Base-by-base conservation (phyloP, 768 basidiomycete species). In the Piloderma croceum region DNA sequence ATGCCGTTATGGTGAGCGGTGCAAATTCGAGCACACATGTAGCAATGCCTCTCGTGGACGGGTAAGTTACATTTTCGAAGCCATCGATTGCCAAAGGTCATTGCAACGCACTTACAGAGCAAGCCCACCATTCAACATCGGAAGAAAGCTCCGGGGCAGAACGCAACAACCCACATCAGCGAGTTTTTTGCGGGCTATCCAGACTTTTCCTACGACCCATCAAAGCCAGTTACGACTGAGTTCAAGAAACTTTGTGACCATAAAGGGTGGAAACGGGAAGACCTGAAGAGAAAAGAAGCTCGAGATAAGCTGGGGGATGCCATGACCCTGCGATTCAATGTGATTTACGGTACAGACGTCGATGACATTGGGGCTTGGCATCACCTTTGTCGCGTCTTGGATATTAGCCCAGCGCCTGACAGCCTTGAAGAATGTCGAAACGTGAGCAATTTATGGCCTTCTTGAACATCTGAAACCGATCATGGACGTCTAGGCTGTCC, bases 291-390 rank as follows among this genome's bases (percentile, higher is more conserved):
- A 18, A 18, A 44, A 9, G 27, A 29, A 15, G 27, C 27, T 15
- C 15, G 15, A 9, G 27, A 29, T 15, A 15, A 15, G 9, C 15
- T 29, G 27, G 15, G 15, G 15, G 27, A 49, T 4, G 56, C 58
- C 0, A 44, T 60, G 31, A 48, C 55, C 2, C 34, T 53, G 24
- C 36, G 58, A 24, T 58, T 60, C 37, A 58, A 60, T 34, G 36
- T 37, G 9, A 15, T 51, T 23, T 58, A 46, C 11, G 61, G 58
- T 7, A 46, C 48, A 2, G 41, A 42, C 2, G 46, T 19, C 1
- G 39, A 31, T 6, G 36, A 53, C 32, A 7, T 56, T 1, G 18
- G 15, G 1, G 34, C 53, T 1, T 60, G 57, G 56, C 47, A 45
- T 1, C 35, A 41, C 21, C 47, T 58, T 15, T 56, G 56, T 24